phyloP scores from a whole-genome alignment of 768 basidiomycete genomes.

The Flagelloscypha sp. region DNA sequence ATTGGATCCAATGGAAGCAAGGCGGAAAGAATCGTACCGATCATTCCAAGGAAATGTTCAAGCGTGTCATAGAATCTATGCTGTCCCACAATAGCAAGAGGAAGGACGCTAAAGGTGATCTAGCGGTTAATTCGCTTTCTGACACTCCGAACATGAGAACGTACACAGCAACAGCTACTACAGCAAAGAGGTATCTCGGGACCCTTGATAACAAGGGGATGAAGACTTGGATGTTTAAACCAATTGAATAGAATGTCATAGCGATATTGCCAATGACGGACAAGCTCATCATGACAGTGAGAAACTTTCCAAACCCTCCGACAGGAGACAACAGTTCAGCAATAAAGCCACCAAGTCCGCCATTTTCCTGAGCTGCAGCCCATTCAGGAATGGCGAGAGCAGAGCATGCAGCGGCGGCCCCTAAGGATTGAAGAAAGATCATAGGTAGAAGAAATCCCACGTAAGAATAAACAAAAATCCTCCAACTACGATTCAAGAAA shows the following conservation, averaged over 20 bases:
- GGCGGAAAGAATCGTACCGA: slow-evolving; percentile 18
- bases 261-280: slow-evolving; percentile 77
- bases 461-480: slow-evolving; percentile 59
- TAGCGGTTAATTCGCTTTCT: background rate
- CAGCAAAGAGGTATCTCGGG: slow-evolving; percentile 63
- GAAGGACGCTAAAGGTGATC: slow-evolving; percentile 41
- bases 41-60: slow-evolving; percentile 59
- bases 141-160: slow-evolving; percentile 19
- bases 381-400: slow-evolving; percentile 49
- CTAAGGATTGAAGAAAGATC: slow-evolving; percentile 41
- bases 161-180: slow-evolving; percentile 60
- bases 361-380: slow-evolving; percentile 42
- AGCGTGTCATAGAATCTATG: slow-evolving; percentile 57
- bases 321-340: slow-evolving; percentile 53
- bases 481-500: slow-evolving; percentile 30
- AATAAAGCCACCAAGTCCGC: slow-evolving; percentile 58
- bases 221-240: slow-evolving; percentile 64
- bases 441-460: slow-evolving; percentile 53
- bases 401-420: slow-evolving; percentile 58
- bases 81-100: slow-evolving; percentile 62
- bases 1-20: background rate
- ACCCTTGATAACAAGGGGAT: slow-evolving; percentile 49
- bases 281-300: slow-evolving; percentile 65
- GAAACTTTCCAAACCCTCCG: slow-evolving; percentile 61
- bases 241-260: slow-evolving; percentile 74